Base-by-base conservation (phyloP, 805 yeast genomes). In the Kluyveromyces starmeri region DNA sequence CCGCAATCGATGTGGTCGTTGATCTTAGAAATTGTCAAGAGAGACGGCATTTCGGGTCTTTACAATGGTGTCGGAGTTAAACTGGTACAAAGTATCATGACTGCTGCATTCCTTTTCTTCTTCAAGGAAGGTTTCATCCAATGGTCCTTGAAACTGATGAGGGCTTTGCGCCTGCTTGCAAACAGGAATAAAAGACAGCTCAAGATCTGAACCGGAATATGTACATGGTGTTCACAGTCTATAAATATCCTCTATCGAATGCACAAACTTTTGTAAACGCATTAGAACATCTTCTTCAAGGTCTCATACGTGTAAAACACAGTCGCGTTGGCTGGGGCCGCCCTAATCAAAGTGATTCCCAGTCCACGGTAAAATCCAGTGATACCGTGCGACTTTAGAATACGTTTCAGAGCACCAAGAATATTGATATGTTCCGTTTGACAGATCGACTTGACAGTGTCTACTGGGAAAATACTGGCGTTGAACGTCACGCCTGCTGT, bases 101-200 rank as follows among this genome's bases (percentile, higher is more conserved):
- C 94, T 25, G 89, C 95, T 2, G 96, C 95, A 1, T 83, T 88
- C 48, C 67, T 88, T 50, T 88, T 88, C 54, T 83, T 78, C 59
- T 85, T 88, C 63, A 88, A 88, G 62, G 96, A 88, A 58, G 86
- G 83, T 58, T 70, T 86, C 45, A 75, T 81, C 38, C 51, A 65
- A 3, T 67, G 78, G 29, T 72, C 83, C 30, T 65, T 78, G 34
- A 61, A 59, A 37, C 42, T 80, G 34, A 67, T 83, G 38, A 68
- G 63, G 35, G 42, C 75, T 9, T 27, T 45, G 11, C 46, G 48
- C n/a, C 28, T 20, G 24, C 17, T 40, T 14, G 29, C 20, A 21
- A 28, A 27, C 20, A 23, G n/a, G 7, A 38, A 22, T 20, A 36
- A 28, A 12, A 27, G 28, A 12, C n/a, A 14, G n/a, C n/a, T n/a